Conservation (phyloP, 805 yeast genomes). For the Trichomonascus vanleenenianus region DNA sequence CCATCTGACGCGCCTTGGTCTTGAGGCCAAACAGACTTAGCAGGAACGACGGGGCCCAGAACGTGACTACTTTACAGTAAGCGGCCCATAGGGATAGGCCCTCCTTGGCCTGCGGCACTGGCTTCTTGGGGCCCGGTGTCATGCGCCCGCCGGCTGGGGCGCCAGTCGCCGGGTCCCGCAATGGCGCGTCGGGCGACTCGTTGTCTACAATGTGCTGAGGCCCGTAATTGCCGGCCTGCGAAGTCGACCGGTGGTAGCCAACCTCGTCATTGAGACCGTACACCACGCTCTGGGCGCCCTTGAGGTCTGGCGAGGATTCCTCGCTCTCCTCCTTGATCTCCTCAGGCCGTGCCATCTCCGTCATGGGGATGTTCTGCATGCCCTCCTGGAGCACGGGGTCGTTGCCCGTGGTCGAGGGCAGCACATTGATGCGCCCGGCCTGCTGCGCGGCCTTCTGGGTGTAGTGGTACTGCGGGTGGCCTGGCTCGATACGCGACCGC, state of each 20-base stretch:
- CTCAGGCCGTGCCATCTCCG: conserved; percentile 11
- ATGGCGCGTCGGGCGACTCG: not conserved
- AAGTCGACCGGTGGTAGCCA: not conserved
- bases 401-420: conserved; percentile 66
- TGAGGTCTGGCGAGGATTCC: conserved; percentile 11
- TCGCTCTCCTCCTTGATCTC: conserved; percentile 9
- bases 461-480: conserved; percentile 72
- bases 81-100: conserved; percentile 55
- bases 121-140: not conserved
- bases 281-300: conserved; percentile 39
- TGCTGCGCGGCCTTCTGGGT: conserved; percentile 65
- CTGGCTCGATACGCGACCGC: conserved; percentile 56
- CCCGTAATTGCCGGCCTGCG: conserved; percentile 3
- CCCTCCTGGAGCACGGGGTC: conserved; percentile 39
- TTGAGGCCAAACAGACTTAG: conserved; percentile 67
- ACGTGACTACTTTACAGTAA: conserved; percentile 74
- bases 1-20: conserved; percentile 75
- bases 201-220: conserved; percentile 3
- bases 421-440: conserved; percentile 51
- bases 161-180: not conserved
- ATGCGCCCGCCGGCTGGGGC: not conserved
- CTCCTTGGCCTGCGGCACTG: conserved; percentile 12
- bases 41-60: conserved; percentile 84
- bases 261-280: conserved; percentile 58
- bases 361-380: conserved; percentile 11